Base-by-base conservation (phyloP, 2,329 filamentous ascomycete genomes). In the Botryotinia narcissicola region DNA sequence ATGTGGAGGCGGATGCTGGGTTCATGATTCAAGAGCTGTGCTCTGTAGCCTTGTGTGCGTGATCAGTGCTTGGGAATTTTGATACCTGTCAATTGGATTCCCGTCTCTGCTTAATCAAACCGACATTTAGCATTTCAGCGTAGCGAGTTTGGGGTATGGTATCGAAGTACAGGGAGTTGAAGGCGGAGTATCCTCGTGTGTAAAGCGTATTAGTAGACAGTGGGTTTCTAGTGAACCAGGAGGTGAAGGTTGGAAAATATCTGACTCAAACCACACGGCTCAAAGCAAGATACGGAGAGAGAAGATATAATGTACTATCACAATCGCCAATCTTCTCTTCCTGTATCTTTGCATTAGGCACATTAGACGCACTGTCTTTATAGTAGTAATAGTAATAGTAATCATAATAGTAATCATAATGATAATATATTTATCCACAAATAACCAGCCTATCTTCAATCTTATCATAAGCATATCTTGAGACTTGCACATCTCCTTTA, bases 1-100 rank as follows among this genome's bases (percentile, higher is more conserved):
- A n/a, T n/a, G 9, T n/a, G 0, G 3, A 14, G 2, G 25, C 12
- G 5, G 14, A 42, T 42, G 25, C 10, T n/a, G 0, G 1, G 4
- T 54, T 16, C 4, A 16, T 14, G 25, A 54, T n/a, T 14, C 5
- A n/a, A 54, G 48, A n/a, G 25, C 48, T 54, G 12, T 54, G 48
- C 48, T 54, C 12, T 54, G 48, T 7, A 14, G 48, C 6, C 22
- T 8, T 51, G 25, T 14, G 25, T 6, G 12, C 22, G 48, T 6
- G 48, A n/a, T 16, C 48, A n/a, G 25, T 3, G 48, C 25, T n/a
- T 16, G 1, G 12, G 25, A 2, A n/a, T 54, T 51, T 16, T 5
- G 48, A n/a, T 54, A 54, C 12, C n/a, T 54, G 5, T 7, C 1
- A 25, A 16, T 54, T 16, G 48, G 3, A n/a, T 16, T 54, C 6